phyloP scores from a whole-genome alignment of 2,329 filamentous ascomycete genomes.

The Huntiella bhutanensis region DNA sequence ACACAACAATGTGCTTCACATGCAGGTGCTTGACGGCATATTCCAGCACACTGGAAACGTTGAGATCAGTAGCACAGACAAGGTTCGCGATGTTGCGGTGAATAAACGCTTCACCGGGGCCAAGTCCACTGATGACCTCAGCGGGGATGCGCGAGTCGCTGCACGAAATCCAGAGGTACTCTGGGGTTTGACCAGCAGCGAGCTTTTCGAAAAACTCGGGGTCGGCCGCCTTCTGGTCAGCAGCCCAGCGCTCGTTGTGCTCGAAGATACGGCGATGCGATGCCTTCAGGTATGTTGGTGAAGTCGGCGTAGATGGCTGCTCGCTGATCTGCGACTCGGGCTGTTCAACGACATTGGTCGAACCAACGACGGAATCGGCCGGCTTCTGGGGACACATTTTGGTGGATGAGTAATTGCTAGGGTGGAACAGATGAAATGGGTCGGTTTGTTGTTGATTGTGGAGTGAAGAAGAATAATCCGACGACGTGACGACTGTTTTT shows the following conservation, averaged over 20 bases:
- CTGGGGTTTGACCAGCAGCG: constrained; percentile 43
- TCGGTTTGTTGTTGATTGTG: no score
- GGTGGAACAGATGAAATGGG: no score
- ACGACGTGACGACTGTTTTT: no score
- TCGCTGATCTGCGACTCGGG: no score
- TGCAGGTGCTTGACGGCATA: constrained; percentile 68
- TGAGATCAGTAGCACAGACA: constrained; percentile 61
- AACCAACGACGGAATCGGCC: no score
- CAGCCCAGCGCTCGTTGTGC: constrained; percentile 48
- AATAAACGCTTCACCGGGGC: constrained; percentile 82
- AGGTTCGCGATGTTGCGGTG: constrained; percentile 94
- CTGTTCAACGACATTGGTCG: no score
- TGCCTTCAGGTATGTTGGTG: constrained; percentile 33
- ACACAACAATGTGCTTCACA: constrained; percentile 65
- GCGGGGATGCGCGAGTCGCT: constrained; percentile 83
- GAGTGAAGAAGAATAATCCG: no score
- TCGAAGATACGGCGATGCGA: constrained; percentile 50
- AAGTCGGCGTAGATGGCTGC: no score
- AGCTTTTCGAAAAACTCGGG: constrained; percentile 48
- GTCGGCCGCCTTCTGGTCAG: constrained; percentile 36
- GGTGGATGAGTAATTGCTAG: no score
- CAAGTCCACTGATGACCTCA: constrained; percentile 63
- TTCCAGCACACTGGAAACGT: constrained; percentile 63
- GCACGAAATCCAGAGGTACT: constrained; percentile 80
- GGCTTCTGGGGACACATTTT: no score